A percentile compares a stretch with the other conserved stretches of the same genome.
Conservation (phyloP, 208 protist species). For the Trypanosoma congolense region DNA sequence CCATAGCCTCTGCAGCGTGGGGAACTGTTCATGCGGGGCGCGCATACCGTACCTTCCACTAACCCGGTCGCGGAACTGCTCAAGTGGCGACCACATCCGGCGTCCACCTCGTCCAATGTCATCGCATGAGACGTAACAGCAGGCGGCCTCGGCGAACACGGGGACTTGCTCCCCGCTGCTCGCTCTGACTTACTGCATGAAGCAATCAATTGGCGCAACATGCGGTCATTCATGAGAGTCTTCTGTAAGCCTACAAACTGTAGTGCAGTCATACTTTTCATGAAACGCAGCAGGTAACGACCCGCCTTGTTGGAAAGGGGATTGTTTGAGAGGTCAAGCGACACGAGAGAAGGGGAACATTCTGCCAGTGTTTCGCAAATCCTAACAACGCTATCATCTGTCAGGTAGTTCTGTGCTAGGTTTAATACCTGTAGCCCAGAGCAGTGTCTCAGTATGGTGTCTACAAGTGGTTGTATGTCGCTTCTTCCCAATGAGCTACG, state of each 20-base stretch:
- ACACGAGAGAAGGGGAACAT: slow-evolving; percentile 9
- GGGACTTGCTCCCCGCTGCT: neutral
- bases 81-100: neutral
- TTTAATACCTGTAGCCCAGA: slow-evolving; percentile 17
- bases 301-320: slow-evolving; percentile 20
- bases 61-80: slow-evolving; percentile 1
- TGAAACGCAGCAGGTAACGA: slow-evolving; percentile 15
- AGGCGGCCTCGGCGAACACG: too few species aligned
- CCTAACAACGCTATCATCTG: slow-evolving; percentile 15
- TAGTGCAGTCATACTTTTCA: slow-evolving; percentile 16
- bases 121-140: neutral
- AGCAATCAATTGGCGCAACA: slow-evolving; percentile 5
- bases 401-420: slow-evolving; percentile 25
- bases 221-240: slow-evolving; percentile 23
- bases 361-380: slow-evolving; percentile 20
- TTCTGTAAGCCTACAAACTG: slow-evolving; percentile 11
- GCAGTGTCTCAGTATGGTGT: slow-evolving; percentile 17
- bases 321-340: slow-evolving; percentile 22
- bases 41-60: neutral
- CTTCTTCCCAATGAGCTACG: slow-evolving; percentile 18
- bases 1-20: slow-evolving; percentile 23
- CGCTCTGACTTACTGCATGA: neutral
- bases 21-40: slow-evolving; percentile 3
- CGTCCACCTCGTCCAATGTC: neutral
- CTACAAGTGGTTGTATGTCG: slow-evolving; percentile 18